Conservation (phyloP, 1,284 basidiomycete species). For the Inonotus obliquus region DNA sequence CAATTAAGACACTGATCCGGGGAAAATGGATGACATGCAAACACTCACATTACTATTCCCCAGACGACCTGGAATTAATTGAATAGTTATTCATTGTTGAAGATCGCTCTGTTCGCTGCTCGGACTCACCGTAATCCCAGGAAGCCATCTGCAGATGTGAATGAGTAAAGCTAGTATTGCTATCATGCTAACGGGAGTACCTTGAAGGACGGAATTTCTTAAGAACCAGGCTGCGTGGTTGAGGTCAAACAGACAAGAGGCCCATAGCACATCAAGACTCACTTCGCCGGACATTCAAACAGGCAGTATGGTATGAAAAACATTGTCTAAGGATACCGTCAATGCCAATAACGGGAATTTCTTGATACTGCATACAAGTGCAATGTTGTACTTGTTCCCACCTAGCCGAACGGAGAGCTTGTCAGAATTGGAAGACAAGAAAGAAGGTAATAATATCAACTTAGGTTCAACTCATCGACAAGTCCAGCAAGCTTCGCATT, state of each 20-base stretch:
- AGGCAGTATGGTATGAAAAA: constrained; percentile 51
- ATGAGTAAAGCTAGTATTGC: background rate
- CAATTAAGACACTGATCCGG: constrained; percentile 1
- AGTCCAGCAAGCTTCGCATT: constrained; percentile 65
- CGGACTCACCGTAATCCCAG: constrained; percentile 39
- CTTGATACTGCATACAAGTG: too few species aligned
- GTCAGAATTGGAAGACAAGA: background rate
- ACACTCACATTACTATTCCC: constrained; percentile 43
- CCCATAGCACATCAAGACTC: background rate
- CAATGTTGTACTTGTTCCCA: too few species aligned
- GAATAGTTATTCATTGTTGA: too few species aligned
- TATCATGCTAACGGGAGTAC: constrained; percentile 24
- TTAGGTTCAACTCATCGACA: constrained; percentile 45
- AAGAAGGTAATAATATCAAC: constrained; percentile 27
- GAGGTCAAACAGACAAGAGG: too few species aligned
- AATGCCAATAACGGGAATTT: too few species aligned
- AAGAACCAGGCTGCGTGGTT: constrained; percentile 38
- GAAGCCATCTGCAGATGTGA: constrained; percentile 44
- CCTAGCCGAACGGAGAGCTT: constrained; percentile 38
- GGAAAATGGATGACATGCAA: background rate
- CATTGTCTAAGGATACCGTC: constrained; percentile 47
- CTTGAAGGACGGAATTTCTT: constrained; percentile 48
- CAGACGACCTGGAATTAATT: constrained; percentile 36
- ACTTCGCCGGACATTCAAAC: constrained; percentile 61
- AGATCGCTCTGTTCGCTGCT: background rate